A percentile compares a stretch with the other conserved stretches of the same genome.
Conservation (phyloP, 495 filamentous ascomycete genomes). For the Penicillium goetzii region DNA sequence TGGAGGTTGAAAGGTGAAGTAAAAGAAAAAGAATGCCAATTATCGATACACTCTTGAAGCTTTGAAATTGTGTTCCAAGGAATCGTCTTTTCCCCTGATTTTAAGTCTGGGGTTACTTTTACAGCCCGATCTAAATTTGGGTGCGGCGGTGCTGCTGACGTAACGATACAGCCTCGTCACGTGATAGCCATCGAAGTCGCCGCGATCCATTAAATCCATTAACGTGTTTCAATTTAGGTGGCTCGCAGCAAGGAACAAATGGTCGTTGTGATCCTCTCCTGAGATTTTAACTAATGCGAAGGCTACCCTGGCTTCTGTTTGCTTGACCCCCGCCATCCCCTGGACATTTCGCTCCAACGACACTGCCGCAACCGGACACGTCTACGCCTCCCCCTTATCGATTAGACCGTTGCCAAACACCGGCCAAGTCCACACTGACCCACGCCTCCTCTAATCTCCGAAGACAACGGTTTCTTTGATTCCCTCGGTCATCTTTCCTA, state of each 20-base stretch:
- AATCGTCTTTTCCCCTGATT: slow-evolving; percentile 22
- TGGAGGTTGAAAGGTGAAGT: neutral
- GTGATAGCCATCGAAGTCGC: slow-evolving; percentile 6
- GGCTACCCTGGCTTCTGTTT: slow-evolving; percentile 5
- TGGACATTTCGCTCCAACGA: slow-evolving; percentile 1
- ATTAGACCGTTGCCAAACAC: slow-evolving; percentile 11
- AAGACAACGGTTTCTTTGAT: slow-evolving; percentile 6
- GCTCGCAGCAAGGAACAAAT: neutral
- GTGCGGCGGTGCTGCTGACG: slow-evolving; percentile 27
- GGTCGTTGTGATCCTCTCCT: neutral
- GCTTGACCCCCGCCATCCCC: slow-evolving; percentile 1
- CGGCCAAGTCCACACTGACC: slow-evolving; percentile 13
- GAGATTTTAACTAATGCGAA: slow-evolving; percentile 1
- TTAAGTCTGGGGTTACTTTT: slow-evolving; percentile 13
- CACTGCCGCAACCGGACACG: slow-evolving; percentile 32
- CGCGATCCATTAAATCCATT: slow-evolving; percentile 7
- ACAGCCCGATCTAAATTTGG: slow-evolving; percentile 20
- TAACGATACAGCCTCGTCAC: slow-evolving; percentile 21
- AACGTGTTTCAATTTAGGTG: slow-evolving; percentile 23
- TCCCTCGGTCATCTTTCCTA: neutral
- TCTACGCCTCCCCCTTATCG: slow-evolving; percentile 32
- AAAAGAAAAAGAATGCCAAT: neutral
- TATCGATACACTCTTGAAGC: neutral
- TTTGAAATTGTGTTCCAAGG: neutral
- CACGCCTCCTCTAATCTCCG: slow-evolving; percentile 10